Conservation (phyloP, 805 yeast genomes). For the Yarrowia yakushimensis region DNA sequence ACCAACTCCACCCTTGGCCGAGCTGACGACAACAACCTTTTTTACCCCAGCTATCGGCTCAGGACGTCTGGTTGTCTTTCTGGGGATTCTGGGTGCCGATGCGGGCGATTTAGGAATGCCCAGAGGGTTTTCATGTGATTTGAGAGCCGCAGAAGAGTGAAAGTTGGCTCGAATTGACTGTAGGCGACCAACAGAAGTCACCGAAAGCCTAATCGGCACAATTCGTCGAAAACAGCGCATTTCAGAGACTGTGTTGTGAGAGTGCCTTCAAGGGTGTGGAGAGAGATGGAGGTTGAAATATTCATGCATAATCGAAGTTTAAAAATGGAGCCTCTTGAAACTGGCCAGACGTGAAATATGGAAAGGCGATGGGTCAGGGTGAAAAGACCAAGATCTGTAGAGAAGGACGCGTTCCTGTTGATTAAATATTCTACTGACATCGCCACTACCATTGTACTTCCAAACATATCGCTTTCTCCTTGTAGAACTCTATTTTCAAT, state of each 20-base stretch:
- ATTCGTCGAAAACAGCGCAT: background rate
- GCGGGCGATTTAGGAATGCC: constrained; percentile 43
- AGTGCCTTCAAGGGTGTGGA: too few relatives aligned
- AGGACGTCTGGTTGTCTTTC: constrained; percentile 41
- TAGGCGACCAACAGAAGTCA: background rate
- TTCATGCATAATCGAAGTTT: background rate
- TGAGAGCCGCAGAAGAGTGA: background rate
- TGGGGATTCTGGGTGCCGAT: constrained; percentile 51
- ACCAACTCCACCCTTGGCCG: constrained; percentile 82
- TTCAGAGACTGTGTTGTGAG: background rate
- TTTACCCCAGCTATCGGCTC: constrained; percentile 53
- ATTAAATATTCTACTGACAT: too few relatives aligned
- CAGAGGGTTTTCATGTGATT: constrained; percentile 52
- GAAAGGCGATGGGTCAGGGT: too few relatives aligned
- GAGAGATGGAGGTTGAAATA: background rate
- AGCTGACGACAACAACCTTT: constrained; percentile 61
- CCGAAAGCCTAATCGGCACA: background rate
- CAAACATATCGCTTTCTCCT: too few relatives aligned
- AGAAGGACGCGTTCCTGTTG: too few relatives aligned
- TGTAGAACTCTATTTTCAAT: background rate
- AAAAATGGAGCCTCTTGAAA: background rate
- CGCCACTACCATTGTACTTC: too few relatives aligned
- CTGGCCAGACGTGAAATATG: too few relatives aligned
- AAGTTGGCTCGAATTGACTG: background rate
- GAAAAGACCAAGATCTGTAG: too few relatives aligned